phyloP scores from a whole-genome alignment of 2,329 filamentous ascomycete species.

The Fusarium floridanum region DNA sequence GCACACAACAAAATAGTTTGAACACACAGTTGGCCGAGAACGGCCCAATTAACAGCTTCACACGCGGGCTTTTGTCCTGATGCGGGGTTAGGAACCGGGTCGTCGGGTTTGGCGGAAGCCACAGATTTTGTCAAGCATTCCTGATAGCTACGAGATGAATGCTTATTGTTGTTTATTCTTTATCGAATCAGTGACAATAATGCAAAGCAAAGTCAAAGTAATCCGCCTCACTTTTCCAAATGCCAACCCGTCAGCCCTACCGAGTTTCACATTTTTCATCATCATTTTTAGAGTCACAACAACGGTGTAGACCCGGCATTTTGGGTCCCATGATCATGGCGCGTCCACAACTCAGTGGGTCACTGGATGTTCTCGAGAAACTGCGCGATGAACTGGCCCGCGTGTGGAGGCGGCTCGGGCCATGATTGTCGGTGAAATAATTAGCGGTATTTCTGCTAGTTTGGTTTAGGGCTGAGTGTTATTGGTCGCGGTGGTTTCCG shows the following conservation, averaged over 20 bases:
- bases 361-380: neutral
- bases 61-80: neutral
- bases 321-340: neutral
- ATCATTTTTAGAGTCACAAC: neutral
- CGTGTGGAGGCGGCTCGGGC: neutral
- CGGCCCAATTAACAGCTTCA: neutral
- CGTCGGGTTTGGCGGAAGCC: neutral
- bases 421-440: neutral
- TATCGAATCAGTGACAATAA: neutral
- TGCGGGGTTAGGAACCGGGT: neutral
- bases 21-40: neutral
- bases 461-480: neutral
- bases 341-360: slow-evolving; percentile 1
- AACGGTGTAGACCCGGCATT: slow-evolving; percentile 3
- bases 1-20: neutral
- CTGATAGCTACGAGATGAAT: neutral
- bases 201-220: neutral
- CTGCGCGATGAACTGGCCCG: neutral
- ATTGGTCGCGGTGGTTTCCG: neutral
- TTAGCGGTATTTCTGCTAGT: neutral
- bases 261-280: neutral
- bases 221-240: neutral
- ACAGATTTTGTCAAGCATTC: neutral
- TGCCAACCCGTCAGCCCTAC: neutral
- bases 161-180: neutral